Evolutionary conservation across 768 basidiomycete species (phyloP), one percentile per base, ranked within the genome.

Genomic region (Lentinula detonsa): DNA sequence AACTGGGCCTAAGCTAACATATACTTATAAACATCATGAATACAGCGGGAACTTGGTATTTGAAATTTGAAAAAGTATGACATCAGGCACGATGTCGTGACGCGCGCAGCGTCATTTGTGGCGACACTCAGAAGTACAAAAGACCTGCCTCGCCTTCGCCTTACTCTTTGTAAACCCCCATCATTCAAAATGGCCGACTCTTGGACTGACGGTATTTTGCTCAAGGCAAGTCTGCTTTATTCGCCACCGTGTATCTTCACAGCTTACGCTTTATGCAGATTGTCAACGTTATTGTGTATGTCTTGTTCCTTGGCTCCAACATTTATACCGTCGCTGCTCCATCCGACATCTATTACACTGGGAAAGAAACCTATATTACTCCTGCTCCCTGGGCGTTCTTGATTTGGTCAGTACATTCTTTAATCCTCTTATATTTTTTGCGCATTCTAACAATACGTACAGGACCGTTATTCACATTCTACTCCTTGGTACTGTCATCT

Each of bases 351-450:
- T 92, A 93, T 75, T 85, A 80, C 69, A 73, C 78, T 64, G 86
- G 85, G 49, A 93, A 93, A 71, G 87, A 90, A 66, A 97, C 95
- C 0, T 98, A 95, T 73, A 77, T 98, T 61, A 97, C 95, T 1
- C 96, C 96, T n/a, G 91, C 93, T 28, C 85, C 88, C 31, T 97
- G 91, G 85, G 89, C 91, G 1, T 96, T 94, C 78, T 82, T 89
- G 76, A 89, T 95, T 70, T 96, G 94, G 93, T 90, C 59, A 45
- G 78, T 70, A 37, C 13, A 35, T 11, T 33, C 28, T 18, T 3
- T 8, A 39, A 39, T 8, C 37, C 7, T 39, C 35, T 31, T 28
- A 28, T 54, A 40, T 51, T 11, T 6, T 23, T 34, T 49, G 13
- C 28, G 57, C 28, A 34, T 18, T 23, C 40, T 23, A 34, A 16